These are phyloP conservation scores for Paraurostyla sp. DNA, from an alignment of 73 alveolate genomes.

Conservation along the genomic window DNA sequence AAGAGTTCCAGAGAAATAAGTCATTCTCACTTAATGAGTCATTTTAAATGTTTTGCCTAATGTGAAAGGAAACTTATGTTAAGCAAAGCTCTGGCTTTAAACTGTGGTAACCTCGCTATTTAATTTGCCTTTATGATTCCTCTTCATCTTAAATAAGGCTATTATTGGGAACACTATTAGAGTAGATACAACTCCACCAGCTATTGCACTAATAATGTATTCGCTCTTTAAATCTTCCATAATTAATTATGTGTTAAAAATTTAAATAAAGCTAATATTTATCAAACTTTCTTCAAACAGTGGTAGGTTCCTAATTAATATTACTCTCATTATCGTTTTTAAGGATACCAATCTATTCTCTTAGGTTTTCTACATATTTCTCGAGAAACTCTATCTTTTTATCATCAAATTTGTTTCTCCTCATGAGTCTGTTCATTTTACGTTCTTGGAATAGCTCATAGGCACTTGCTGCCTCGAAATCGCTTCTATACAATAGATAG, in stretches of 20 bases:
- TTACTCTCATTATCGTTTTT: not conserved
- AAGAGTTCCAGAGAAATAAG: constrained; percentile 1
- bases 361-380: constrained; percentile 40
- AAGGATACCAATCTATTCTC: constrained; percentile 1
- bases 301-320: no score
- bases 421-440: not conserved
- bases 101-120: not conserved
- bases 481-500: constrained; percentile 62
- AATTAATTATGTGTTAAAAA: no score
- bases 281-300: no score
- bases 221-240: no score
- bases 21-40: not conserved
- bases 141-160: not conserved
- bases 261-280: no score
- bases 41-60: not conserved
- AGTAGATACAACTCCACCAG: no score
- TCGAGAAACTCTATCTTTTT: constrained; percentile 57
- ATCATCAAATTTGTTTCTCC: constrained; percentile 22
- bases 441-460: not conserved
- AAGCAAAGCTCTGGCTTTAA: not conserved
- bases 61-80: not conserved
- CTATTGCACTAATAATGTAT: no score
- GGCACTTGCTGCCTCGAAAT: constrained; percentile 63
- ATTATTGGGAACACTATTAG: no score
- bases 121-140: not conserved